These are phyloP conservation scores for Trichoderma virens DNA, from an alignment of 495 filamentous ascomycete species.

Conservation along the genomic window DNA sequence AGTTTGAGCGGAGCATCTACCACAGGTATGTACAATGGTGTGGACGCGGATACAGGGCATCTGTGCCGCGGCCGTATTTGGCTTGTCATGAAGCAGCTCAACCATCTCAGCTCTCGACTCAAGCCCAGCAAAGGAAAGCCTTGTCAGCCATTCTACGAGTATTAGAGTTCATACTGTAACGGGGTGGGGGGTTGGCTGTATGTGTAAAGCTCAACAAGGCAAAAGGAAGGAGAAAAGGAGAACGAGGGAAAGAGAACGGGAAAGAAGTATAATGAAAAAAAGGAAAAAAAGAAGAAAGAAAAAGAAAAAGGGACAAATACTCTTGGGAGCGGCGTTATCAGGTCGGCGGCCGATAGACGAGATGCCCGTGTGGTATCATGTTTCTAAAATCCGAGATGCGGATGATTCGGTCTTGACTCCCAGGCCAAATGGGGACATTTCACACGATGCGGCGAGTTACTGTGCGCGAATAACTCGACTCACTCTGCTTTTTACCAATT, in stretches of 20 bases:
- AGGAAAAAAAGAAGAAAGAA: neutral
- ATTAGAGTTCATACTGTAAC: too few relatives aligned
- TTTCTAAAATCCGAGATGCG: neutral
- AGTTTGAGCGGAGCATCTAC: neutral
- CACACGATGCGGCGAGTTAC: neutral
- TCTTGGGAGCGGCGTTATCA: neutral
- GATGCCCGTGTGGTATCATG: neutral
- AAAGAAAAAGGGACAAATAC: neutral
- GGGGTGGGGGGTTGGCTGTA: neutral
- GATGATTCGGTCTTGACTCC: neutral
- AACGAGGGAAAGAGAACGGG: neutral
- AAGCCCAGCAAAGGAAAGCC: neutral
- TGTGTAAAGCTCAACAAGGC: neutral
- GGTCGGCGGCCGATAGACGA: neutral
- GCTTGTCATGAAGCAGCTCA: neutral
- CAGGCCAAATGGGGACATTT: neutral
- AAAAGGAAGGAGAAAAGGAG: neutral
- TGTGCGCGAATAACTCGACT: neutral
- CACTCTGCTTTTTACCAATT: neutral
- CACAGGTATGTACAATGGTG: neutral
- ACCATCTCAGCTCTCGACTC: neutral
- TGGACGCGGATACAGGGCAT: slow-evolving; percentile 5
- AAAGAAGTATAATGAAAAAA: neutral
- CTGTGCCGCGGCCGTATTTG: neutral
- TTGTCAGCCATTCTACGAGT: neutral